Evolutionary conservation across 2,329 filamentous ascomycete species (phyloP).

Genomic region (Chrysosporium queenslandicum): DNA sequence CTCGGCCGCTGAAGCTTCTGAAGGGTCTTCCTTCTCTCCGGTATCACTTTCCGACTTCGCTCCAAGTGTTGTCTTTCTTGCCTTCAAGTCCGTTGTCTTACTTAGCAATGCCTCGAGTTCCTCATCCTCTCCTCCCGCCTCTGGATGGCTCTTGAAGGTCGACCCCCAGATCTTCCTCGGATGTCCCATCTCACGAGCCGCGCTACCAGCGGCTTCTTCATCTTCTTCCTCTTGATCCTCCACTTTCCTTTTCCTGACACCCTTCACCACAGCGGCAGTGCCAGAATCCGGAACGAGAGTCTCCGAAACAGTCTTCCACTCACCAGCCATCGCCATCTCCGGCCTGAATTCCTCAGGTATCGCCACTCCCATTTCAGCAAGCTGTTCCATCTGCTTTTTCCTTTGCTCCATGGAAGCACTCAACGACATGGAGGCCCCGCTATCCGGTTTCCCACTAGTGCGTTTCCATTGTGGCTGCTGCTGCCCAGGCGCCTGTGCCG

Average conservation of each 20-base stretch:
- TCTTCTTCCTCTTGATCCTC: slow-evolving; percentile 37
- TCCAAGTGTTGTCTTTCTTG: slow-evolving; percentile 18
- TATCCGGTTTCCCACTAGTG: slow-evolving; percentile 21
- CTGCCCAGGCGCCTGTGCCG: slow-evolving; percentile 14
- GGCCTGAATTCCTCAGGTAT: slow-evolving; percentile 68
- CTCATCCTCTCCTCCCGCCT: slow-evolving; percentile 24
- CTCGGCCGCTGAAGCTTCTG: background rate
- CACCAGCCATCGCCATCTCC: slow-evolving; percentile 78
- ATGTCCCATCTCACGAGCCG: slow-evolving; percentile 18
- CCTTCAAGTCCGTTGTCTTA: slow-evolving; percentile 31
- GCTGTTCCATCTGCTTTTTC: slow-evolving; percentile 74
- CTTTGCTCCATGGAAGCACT: slow-evolving; percentile 54
- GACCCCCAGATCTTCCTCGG: slow-evolving; percentile 38
- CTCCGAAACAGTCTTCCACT: slow-evolving; percentile 65
- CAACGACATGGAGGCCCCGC: slow-evolving; percentile 13
- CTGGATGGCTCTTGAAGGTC: slow-evolving; percentile 32
- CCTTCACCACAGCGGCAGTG: slow-evolving; percentile 34
- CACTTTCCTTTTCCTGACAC: slow-evolving; percentile 38
- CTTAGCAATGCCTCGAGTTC: slow-evolving; percentile 38
- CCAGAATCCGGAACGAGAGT: slow-evolving; percentile 25
- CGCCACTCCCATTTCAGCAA: slow-evolving; percentile 76
- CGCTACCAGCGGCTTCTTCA: slow-evolving; percentile 29
- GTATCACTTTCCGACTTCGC: slow-evolving; percentile 11
- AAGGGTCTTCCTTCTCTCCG: background rate
- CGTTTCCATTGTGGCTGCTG: slow-evolving; percentile 25